Percentiles rank a stretch among this genome's conserved stretches.
Conservation (phyloP, 495 filamentous ascomycete species). For the Penicillium alfredii region DNA sequence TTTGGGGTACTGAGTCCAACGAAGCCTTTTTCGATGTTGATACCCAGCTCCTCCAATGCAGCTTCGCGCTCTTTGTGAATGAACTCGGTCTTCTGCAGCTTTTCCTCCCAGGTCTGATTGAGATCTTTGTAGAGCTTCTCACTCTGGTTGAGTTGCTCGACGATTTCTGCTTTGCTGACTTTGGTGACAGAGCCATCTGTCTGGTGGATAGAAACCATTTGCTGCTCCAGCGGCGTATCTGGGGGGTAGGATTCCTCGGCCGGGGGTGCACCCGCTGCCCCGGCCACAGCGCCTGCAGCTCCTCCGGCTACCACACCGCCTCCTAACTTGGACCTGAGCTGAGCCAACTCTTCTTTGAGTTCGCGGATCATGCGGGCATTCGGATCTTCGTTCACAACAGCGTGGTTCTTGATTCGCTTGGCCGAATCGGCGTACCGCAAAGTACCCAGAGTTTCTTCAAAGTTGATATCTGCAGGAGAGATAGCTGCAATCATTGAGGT, state of each 20-base stretch:
- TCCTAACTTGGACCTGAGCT: conserved; percentile 80
- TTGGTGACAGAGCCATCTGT: conserved; percentile 84
- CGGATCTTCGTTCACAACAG: conserved; percentile 97
- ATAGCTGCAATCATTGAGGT: conserved; percentile 99
- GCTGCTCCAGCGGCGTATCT: conserved; percentile 86
- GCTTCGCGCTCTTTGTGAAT: conserved; percentile 97
- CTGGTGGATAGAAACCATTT: conserved; percentile 91
- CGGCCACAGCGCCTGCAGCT: conserved; percentile 33
- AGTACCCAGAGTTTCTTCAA: conserved; percentile 93
- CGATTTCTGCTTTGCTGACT: conserved; percentile 97
- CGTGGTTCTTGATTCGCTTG: conserved; percentile 99
- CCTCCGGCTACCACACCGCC: conserved; percentile 50
- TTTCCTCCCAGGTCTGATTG: conserved; percentile 99
- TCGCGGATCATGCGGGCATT: conserved; percentile 99
- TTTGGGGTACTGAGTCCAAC: conserved; percentile 93
- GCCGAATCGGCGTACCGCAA: conserved; percentile 95
- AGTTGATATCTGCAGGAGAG: conserved; percentile 98
- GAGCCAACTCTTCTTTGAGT: conserved; percentile 87
- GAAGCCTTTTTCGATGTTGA: conserved; percentile 98
- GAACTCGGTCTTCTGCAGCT: conserved; percentile 85
- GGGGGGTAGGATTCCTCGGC: conserved; percentile 81
- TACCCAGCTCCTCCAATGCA: conserved; percentile 92
- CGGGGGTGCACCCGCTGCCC: conserved; percentile 37
- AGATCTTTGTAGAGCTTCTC: conserved; percentile 96
- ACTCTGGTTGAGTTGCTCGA: conserved; percentile 88